Evolutionary conservation across 2,329 filamentous ascomycete genomes (phyloP).

Genomic region (Remersonia thermophila): DNA sequence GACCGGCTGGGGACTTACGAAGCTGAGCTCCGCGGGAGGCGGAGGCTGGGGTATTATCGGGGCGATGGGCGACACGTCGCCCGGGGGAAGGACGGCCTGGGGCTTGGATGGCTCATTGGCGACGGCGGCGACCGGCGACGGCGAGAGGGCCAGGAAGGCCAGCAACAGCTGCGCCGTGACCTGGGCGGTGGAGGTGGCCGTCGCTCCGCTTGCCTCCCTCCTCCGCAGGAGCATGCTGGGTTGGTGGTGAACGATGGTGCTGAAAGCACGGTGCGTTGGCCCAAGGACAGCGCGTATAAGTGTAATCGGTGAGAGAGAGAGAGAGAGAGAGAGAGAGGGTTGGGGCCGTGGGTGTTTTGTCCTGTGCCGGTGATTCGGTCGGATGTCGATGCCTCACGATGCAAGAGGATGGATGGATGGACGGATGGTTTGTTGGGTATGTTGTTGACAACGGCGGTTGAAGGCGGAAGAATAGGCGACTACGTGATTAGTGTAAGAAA

Average conservation of each 20-base stretch:
- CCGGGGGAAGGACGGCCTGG: slow-evolving; percentile 30
- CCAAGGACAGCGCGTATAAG: no score
- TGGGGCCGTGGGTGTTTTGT: no score
- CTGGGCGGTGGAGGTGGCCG: slow-evolving; percentile 46
- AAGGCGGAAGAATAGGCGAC: background rate
- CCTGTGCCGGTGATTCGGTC: no score
- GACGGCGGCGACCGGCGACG: slow-evolving; percentile 43
- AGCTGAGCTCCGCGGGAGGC: slow-evolving; percentile 41
- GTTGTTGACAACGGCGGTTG: background rate
- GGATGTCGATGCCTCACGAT: no score
- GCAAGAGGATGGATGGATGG: no score
- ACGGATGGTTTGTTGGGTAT: no score
- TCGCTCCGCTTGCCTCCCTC: slow-evolving; percentile 16
- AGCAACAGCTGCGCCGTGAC: slow-evolving; percentile 52
- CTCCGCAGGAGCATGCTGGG: slow-evolving; percentile 20
- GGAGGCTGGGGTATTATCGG: slow-evolving; percentile 32
- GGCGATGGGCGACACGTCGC: slow-evolving; percentile 29
- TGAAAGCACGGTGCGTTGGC: background rate
- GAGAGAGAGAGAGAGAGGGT: no score
- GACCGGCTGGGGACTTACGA: slow-evolving; percentile 33
- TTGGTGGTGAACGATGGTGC: no score
- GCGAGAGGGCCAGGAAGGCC: slow-evolving; percentile 45
- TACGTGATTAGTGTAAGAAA: background rate
- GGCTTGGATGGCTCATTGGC: slow-evolving; percentile 44
- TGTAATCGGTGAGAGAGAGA: no score